A percentile compares a stretch with the other conserved stretches of the same genome.
Evolutionary conservation across 306 rosid species (phyloP).

Genomic region (Quercus wislizeni): DNA sequence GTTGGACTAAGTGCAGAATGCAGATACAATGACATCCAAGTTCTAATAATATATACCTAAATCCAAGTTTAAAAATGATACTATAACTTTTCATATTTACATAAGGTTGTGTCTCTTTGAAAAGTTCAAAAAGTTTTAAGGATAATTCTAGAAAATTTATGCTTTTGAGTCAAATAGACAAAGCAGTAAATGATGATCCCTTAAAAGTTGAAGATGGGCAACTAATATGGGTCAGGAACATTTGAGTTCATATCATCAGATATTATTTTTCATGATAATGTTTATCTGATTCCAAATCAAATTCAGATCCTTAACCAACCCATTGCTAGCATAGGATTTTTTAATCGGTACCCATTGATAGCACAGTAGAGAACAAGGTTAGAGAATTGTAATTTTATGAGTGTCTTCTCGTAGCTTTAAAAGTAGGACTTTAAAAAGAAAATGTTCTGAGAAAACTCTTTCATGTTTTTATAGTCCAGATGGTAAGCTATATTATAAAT

Average conservation of each 20-base stretch:
- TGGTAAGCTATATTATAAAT: neutral
- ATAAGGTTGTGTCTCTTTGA: too few species aligned
- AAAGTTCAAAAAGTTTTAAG: neutral
- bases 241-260: neutral
- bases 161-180: neutral
- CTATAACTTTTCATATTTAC: too few species aligned
- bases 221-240: neutral
- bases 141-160: neutral
- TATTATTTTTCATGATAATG: neutral
- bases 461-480: neutral
- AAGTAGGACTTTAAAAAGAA: neutral
- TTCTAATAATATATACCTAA: neutral
- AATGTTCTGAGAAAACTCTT: neutral
- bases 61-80: neutral
- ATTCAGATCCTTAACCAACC: neutral
- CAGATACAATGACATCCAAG: neutral
- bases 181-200: neutral
- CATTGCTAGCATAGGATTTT: neutral
- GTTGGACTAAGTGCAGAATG: slow-evolving; percentile 7
- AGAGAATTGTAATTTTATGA: neutral
- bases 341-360: neutral
- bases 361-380: neutral
- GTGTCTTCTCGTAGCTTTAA: neutral
- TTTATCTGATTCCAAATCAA: neutral
- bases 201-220: neutral